Evolutionary conservation across 441 rosid genomes (phyloP).

Genomic region (Populus hybrid): DNA sequence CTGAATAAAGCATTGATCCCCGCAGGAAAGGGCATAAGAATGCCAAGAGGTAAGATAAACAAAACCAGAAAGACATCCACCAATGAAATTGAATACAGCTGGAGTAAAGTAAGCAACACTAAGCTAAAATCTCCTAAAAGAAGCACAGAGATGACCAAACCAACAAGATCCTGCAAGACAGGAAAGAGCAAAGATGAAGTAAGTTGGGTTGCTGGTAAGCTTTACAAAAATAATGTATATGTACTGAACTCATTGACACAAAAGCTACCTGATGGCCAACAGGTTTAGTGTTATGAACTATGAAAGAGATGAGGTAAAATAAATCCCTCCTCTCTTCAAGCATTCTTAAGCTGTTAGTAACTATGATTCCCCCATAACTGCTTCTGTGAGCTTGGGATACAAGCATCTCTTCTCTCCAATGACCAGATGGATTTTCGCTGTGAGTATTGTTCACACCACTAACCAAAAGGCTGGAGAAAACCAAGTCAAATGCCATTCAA

Average conservation of each 20-base stretch:
- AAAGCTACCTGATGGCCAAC: conserved; percentile 94
- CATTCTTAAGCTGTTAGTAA: conserved; percentile 68
- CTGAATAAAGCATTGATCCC: conserved; percentile 99
- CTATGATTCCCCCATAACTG: conserved; percentile 63
- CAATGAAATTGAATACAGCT: conserved; percentile 91
- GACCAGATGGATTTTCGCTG: conserved; percentile 41
- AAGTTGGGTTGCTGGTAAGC: conserved; percentile 13
- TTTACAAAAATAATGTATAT: background rate
- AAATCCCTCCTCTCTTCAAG: conserved; percentile 91
- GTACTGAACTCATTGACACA: background rate
- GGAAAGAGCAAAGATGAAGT: conserved; percentile 3
- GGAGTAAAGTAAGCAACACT: conserved; percentile 97
- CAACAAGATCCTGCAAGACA: conserved; percentile 93
- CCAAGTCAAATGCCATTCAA: conserved; percentile 30
- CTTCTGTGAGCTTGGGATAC: conserved; percentile 43
- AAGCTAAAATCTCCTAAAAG: conserved; percentile 99
- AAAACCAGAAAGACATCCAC: conserved; percentile 78
- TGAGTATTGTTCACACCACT: conserved; percentile 24
- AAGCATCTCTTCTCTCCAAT: conserved; percentile 41
- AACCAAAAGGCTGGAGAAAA: background rate
- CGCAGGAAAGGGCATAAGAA: conserved; percentile 97
- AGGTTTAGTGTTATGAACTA: conserved; percentile 95
- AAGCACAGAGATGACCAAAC: conserved; percentile 93
- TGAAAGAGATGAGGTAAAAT: conserved; percentile 84
- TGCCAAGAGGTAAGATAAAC: conserved; percentile 87